A percentile compares a stretch with the other conserved stretches of the same genome.
Conservation (phyloP, 2,329 filamentous ascomycete species). For the Epichloe gansuensis region DNA sequence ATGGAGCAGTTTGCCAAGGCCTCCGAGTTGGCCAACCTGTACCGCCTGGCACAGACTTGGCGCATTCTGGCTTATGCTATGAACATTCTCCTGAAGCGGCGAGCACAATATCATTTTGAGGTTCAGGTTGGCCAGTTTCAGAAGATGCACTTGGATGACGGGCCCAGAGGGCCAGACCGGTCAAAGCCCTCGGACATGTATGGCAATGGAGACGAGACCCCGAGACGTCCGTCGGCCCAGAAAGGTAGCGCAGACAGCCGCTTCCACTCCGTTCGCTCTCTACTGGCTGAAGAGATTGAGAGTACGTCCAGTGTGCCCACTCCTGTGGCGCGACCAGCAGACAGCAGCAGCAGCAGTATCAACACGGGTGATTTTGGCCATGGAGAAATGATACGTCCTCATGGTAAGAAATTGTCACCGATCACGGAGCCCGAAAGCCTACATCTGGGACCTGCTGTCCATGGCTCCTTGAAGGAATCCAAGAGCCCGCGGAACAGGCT, state of each 20-base stretch:
- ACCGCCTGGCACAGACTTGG: slow-evolving; percentile 53
- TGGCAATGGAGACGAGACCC: slow-evolving; percentile 26
- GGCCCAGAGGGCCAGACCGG: slow-evolving; percentile 14
- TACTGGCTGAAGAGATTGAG: slow-evolving; percentile 44
- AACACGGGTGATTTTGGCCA: slow-evolving; percentile 4
- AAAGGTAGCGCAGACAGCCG: slow-evolving; percentile 19
- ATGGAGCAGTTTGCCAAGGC: slow-evolving; percentile 45
- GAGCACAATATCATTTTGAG: slow-evolving; percentile 46
- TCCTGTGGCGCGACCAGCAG: slow-evolving; percentile 42
- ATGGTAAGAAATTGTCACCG: slow-evolving; percentile 31
- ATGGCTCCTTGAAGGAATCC: slow-evolving; percentile 19
- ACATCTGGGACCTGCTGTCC: slow-evolving; percentile 34
- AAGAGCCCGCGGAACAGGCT: slow-evolving; percentile 31
- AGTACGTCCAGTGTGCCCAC: slow-evolving; percentile 52
- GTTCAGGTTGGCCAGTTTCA: slow-evolving; percentile 30
- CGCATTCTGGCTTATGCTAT: slow-evolving; percentile 46
- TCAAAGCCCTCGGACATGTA: slow-evolving; percentile 15
- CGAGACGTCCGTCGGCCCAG: slow-evolving; percentile 19
- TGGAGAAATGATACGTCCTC: slow-evolving; percentile 17
- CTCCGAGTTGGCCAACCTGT: slow-evolving; percentile 44
- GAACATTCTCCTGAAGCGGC: slow-evolving; percentile 37
- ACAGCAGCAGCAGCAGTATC: slow-evolving; percentile 16
- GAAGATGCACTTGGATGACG: slow-evolving; percentile 20
- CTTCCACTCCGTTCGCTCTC: slow-evolving; percentile 27
- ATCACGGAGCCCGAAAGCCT: slow-evolving; percentile 40